Evolutionary conservation across 2,329 filamentous ascomycete species (phyloP).

Genomic region (Sporothrix euskadiensis): DNA sequence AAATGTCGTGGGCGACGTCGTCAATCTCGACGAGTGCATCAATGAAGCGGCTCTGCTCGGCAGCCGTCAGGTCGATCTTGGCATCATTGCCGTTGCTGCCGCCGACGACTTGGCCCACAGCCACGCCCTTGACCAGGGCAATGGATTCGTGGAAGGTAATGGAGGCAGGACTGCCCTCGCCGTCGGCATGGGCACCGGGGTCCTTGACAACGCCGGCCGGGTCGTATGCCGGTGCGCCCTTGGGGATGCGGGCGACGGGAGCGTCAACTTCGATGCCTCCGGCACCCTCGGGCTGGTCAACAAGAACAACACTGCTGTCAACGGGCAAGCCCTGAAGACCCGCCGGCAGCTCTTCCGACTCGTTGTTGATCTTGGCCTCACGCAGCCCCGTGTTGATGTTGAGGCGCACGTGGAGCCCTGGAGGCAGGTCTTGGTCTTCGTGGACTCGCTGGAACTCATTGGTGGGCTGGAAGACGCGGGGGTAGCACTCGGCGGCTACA

Average conservation of each 20-base stretch:
- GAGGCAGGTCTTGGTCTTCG: slow-evolving; percentile 65
- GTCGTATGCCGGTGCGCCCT: slow-evolving; percentile 59
- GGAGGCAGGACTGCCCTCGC: slow-evolving; percentile 38
- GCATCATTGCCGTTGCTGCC: background rate
- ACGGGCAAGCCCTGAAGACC: slow-evolving; percentile 52
- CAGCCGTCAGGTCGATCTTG: slow-evolving; percentile 8
- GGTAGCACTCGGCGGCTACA: slow-evolving; percentile 64
- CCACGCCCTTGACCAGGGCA: slow-evolving; percentile 49
- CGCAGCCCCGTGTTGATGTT: slow-evolving; percentile 64
- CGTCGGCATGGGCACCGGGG: slow-evolving; percentile 40
- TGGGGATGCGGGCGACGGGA: slow-evolving; percentile 39
- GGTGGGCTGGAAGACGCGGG: slow-evolving; percentile 63
- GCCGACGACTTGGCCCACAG: slow-evolving; percentile 1
- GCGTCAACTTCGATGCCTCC: slow-evolving; percentile 33
- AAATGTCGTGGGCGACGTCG: slow-evolving; percentile 67
- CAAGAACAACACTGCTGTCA: slow-evolving; percentile 55
- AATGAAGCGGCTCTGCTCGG: slow-evolving; percentile 44
- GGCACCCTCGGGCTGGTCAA: slow-evolving; percentile 48
- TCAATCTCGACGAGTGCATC: slow-evolving; percentile 58
- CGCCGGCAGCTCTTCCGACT: slow-evolving; percentile 50
- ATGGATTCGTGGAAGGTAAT: slow-evolving; percentile 51
- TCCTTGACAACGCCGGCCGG: slow-evolving; percentile 58
- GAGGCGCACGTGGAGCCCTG: slow-evolving; percentile 65
- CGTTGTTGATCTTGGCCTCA: slow-evolving; percentile 66
- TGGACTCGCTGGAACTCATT: slow-evolving; percentile 64